Evolutionary conservation across 352 stramenopile genomes (phyloP), one percentile per base, ranked within the genome.

Genomic region (Saprolegnia diclina): DNA sequence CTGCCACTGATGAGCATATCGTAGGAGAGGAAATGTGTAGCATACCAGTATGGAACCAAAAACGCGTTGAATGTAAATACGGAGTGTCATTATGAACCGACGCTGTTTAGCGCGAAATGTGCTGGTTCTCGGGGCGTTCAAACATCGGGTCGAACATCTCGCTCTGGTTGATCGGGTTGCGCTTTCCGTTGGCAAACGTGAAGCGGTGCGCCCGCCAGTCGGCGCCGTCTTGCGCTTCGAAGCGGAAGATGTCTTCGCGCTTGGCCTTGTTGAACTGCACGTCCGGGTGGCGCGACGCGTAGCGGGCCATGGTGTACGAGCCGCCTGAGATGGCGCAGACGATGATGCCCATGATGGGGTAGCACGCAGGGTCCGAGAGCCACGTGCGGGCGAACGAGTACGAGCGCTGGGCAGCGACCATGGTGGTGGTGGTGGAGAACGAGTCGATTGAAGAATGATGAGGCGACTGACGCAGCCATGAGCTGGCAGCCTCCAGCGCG

Each of bases 241-340:
- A 55, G 32, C 32, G 54, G 21, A 69, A 69, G 53, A 38, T 48
- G 50, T 61, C 53, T 22, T 61, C 32, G 40, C 63, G 63, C 10
- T 53, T 32, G 14, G 54, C 50, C 42, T 69, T 69, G 63, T 69
- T 42, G 38, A 69, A 63, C 18, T 69, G 63, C 11, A 69, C 63
- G 26, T 69, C 63, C 4, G 63, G 63, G 50, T 63, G 50, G 18
- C n/a, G 13, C 18, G 50, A 52, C 32, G 50, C 50, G 22, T 61
- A 68, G 7, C 62, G 62, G 0, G 22, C 21, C 21, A 56, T 38
- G 21, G 62, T 59, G 29, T 48, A 61, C n/a, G 62, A 48, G 19
- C 32, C 62, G 19, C 45, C 50, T 4, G 46, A 61, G 13, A 68
- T 18, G 4, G 62, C 62, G 29, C 45, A 68, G 10, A 26, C 40